phyloP scores from a whole-genome alignment of 441 rosid genomes.

The California macrophylla region DNA sequence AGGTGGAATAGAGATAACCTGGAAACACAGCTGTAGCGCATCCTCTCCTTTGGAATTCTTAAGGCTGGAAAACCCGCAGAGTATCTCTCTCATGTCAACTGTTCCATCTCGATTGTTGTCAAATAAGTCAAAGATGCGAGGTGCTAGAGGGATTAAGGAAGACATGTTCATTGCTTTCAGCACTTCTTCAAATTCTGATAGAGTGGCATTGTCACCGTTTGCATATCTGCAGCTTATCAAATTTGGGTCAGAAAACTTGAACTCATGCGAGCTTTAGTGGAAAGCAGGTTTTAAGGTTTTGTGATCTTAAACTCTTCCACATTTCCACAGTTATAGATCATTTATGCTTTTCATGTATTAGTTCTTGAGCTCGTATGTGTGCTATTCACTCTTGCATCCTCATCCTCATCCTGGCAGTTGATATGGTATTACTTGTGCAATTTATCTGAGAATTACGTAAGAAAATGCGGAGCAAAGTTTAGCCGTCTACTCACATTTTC shows the following conservation, averaged over 20 bases:
- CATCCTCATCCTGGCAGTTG: too few relatives aligned
- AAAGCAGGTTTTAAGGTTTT: background rate
- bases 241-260: background rate
- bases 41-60: slow-evolving; percentile 57
- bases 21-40: slow-evolving; percentile 61
- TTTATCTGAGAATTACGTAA: background rate
- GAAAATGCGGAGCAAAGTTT: background rate
- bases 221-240: slow-evolving; percentile 40
- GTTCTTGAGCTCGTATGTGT: background rate
- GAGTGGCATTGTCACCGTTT: slow-evolving; percentile 55
- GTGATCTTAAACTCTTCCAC: background rate
- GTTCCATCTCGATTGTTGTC: slow-evolving; percentile 69
- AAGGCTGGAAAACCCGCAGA: slow-evolving; percentile 65
- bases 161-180: slow-evolving; percentile 67
- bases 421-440: background rate
- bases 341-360: background rate
- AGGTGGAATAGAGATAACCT: slow-evolving; percentile 26
- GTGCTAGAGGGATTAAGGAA: slow-evolving; percentile 45
- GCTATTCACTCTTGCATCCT: background rate
- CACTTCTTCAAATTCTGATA: slow-evolving; percentile 56
- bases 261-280: slow-evolving; percentile 4
- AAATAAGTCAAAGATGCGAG: slow-evolving; percentile 56
- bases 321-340: background rate
- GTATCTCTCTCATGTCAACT: slow-evolving; percentile 61
- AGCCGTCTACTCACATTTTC: slow-evolving; percentile 33